Evolutionary conservation across 768 basidiomycete genomes (phyloP).

Genomic region (Russula virescens): DNA sequence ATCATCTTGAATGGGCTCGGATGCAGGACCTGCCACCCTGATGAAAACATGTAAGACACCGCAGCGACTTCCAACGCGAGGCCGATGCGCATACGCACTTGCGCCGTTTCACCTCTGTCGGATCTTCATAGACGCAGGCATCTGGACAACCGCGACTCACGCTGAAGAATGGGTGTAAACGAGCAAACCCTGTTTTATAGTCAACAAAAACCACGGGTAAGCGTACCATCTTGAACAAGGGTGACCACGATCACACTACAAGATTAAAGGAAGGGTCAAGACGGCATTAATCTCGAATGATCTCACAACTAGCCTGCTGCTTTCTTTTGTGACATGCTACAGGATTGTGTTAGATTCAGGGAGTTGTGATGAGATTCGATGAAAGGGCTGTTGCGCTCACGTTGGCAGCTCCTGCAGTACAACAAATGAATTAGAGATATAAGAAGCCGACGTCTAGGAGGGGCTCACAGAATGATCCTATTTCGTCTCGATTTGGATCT

Average conservation of each 20-base stretch:
- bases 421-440: not conserved
- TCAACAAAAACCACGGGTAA: not conserved
- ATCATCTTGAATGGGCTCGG: not conserved
- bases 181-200: not conserved
- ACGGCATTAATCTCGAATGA: not conserved
- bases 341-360: not conserved
- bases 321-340: slow-evolving; percentile 27
- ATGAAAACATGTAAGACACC: not conserved
- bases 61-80: not conserved
- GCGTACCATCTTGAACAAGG: slow-evolving; percentile 27
- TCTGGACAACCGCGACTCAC: slow-evolving; percentile 22
- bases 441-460: not conserved
- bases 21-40: slow-evolving; percentile 7
- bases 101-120: slow-evolving; percentile 13
- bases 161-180: slow-evolving; percentile 3
- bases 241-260: slow-evolving; percentile 27
- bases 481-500: slow-evolving; percentile 24
- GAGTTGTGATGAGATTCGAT: not conserved
- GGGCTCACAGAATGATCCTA: slow-evolving; percentile 25
- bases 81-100: slow-evolving; percentile 12
- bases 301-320: slow-evolving; percentile 22
- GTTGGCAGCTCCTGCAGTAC: slow-evolving; percentile 22
- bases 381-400: slow-evolving; percentile 6
- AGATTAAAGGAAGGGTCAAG: not conserved
- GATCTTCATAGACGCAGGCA: slow-evolving; percentile 24